Conservation (phyloP, 305 asterid species). For the Coffea humblotiana region DNA sequence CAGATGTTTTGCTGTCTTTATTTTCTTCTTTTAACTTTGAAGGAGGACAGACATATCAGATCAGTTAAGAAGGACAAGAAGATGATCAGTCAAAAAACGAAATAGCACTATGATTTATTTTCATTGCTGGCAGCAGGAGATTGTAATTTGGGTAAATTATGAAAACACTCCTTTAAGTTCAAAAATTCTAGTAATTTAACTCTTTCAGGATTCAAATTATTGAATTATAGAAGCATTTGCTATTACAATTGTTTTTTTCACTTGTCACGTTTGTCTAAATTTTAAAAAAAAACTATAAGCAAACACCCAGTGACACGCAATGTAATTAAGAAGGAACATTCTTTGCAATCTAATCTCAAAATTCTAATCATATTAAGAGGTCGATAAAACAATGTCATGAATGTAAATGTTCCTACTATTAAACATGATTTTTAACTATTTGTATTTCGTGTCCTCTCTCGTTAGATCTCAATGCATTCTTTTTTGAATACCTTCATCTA, state of each 20-base stretch:
- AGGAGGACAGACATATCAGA: too few relatives aligned
- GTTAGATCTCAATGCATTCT: slow-evolving; percentile 13
- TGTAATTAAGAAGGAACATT: not conserved
- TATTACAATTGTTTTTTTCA: not conserved
- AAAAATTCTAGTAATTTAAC: not conserved
- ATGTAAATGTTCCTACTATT: not conserved
- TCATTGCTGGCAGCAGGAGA: too few relatives aligned
- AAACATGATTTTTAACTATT: not conserved
- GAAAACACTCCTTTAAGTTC: not conserved
- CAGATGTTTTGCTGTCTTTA: too few relatives aligned
- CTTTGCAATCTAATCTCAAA: not conserved
- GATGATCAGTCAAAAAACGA: too few relatives aligned
- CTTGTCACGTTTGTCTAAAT: not conserved
- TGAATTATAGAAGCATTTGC: not conserved
- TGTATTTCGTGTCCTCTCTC: not conserved
- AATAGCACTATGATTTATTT: too few relatives aligned
- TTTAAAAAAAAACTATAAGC: not conserved
- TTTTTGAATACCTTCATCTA: not conserved
- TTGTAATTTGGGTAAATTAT: too few relatives aligned
- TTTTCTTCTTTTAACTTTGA: too few relatives aligned
- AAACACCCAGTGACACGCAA: not conserved
- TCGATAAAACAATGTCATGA: not conserved
- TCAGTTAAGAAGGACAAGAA: too few relatives aligned
- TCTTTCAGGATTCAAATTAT: too few relatives aligned
- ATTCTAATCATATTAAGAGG: not conserved